phyloP scores from a whole-genome alignment of 352 stramenopile genomes.

The Phytophthora crassamura region DNA sequence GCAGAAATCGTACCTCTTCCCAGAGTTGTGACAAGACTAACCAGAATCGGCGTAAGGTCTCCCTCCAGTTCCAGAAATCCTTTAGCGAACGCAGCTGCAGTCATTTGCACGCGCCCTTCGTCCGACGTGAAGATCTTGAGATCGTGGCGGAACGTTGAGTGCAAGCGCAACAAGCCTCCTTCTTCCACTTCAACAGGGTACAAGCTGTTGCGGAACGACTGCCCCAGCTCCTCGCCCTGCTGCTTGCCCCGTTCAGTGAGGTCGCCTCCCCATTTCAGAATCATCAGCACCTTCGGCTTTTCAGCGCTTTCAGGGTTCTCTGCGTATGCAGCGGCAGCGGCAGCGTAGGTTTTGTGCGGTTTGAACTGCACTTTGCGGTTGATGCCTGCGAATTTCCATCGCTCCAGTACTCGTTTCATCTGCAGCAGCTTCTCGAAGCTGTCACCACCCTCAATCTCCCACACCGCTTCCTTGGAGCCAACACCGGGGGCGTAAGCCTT shows the following conservation, averaged over 20 bases:
- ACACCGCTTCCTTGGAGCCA: constrained; percentile 85
- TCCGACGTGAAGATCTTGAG: constrained; percentile 99
- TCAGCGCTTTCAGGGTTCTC: constrained; percentile 42
- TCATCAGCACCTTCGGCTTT: constrained; percentile 95
- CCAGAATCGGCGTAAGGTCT: constrained; percentile 99
- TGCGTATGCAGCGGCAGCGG: constrained; percentile 36
- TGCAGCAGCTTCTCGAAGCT: constrained; percentile 94
- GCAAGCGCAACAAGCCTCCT: constrained; percentile 96
- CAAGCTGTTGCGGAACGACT: constrained; percentile 90
- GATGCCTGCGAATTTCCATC: constrained; percentile 97
- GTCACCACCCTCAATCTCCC: constrained; percentile 86
- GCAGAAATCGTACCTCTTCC: constrained; percentile 62
- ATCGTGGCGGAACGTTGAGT: constrained; percentile 99
- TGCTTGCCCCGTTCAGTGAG: constrained; percentile 97
- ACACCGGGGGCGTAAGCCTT: constrained; percentile 82
- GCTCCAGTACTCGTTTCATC: constrained; percentile 97
- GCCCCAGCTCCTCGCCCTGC: constrained; percentile 96
- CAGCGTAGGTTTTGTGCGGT: constrained; percentile 68
- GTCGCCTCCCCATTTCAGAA: constrained; percentile 99
- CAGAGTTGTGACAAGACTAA: constrained; percentile 93
- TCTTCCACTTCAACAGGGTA: constrained; percentile 92
- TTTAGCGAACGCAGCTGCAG: constrained; percentile 99
- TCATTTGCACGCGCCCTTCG: constrained; percentile 99
- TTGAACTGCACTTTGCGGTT: constrained; percentile 97
- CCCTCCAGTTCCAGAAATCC: constrained; percentile 99